phyloP scores from a whole-genome alignment of 352 stramenopile genomes.

The Aphanomyces invadans region DNA sequence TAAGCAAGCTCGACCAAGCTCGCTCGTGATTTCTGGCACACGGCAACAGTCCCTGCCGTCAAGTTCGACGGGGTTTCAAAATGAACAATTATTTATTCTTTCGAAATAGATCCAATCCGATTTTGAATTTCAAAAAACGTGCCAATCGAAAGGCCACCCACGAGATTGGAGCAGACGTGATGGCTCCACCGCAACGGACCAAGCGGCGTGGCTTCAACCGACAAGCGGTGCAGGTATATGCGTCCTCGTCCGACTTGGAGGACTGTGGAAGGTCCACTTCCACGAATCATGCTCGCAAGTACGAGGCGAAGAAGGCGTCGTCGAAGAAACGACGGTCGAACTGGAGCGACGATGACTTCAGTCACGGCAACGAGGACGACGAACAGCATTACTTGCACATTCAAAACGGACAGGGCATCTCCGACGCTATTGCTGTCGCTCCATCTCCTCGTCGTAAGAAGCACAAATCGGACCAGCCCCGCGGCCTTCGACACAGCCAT shows the following conservation, averaged over 20 bases:
- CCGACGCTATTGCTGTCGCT: background rate
- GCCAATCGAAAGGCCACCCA: background rate
- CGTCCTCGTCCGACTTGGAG: background rate
- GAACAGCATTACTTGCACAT: constrained; percentile 13
- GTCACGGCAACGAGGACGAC: constrained; percentile 4
- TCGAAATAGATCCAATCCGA: too few relatives aligned
- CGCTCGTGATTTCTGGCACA: too few relatives aligned
- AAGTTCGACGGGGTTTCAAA: too few relatives aligned
- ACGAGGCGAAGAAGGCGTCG: background rate
- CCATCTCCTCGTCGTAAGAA: background rate
- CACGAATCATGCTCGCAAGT: background rate
- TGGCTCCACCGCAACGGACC: background rate
- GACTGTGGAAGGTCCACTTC: background rate
- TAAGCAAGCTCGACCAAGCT: too few relatives aligned
- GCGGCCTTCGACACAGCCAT: background rate
- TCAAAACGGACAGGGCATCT: constrained; percentile 11
- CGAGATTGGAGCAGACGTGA: background rate
- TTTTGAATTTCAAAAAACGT: too few relatives aligned
- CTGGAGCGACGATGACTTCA: background rate
- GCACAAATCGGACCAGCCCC: background rate
- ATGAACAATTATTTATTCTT: too few relatives aligned
- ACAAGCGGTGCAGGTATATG: background rate
- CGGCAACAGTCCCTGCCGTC: too few relatives aligned
- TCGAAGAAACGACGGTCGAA: background rate
- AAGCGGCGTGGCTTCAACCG: background rate